Conservation (phyloP, 768 basidiomycete species). For the Amanita pallidorosea region DNA sequence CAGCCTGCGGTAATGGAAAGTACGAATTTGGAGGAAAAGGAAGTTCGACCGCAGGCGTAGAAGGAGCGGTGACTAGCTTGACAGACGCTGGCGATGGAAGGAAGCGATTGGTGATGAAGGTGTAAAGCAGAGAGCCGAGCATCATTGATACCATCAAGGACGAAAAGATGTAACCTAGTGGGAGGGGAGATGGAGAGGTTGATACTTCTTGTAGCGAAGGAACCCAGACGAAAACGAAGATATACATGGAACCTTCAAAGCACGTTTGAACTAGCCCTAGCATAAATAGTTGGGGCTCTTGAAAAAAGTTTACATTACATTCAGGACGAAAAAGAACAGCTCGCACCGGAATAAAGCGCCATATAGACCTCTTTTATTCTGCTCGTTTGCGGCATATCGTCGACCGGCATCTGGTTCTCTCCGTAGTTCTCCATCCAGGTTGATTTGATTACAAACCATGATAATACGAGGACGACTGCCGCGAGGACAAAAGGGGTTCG, state of each 20-base stretch:
- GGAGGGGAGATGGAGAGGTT: slow-evolving; percentile 29
- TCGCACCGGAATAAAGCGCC: slow-evolving; percentile 40
- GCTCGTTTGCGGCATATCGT: slow-evolving; percentile 38
- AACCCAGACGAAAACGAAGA: slow-evolving; percentile 80
- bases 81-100: slow-evolving; percentile 5
- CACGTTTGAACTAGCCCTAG: slow-evolving; percentile 70
- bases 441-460: slow-evolving; percentile 43
- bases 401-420: slow-evolving; percentile 15
- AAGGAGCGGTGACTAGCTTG: neutral
- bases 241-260: slow-evolving; percentile 80
- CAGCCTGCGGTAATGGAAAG: neutral
- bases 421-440: slow-evolving; percentile 70
- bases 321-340: neutral
- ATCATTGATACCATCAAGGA: slow-evolving; percentile 79
- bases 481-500: slow-evolving; percentile 60
- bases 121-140: slow-evolving; percentile 67
- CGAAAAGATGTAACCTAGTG: slow-evolving; percentile 73
- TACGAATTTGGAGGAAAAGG: neutral
- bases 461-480: slow-evolving; percentile 40
- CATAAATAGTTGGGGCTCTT: slow-evolving; percentile 52
- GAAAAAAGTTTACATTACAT: neutral
- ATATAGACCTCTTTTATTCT: slow-evolving; percentile 46
- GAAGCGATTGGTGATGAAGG: slow-evolving; percentile 30
- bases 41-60: neutral
- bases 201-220: slow-evolving; percentile 60